phyloP scores from a whole-genome alignment of 441 rosid species.

The Euphorbia schlechtendalii region DNA sequence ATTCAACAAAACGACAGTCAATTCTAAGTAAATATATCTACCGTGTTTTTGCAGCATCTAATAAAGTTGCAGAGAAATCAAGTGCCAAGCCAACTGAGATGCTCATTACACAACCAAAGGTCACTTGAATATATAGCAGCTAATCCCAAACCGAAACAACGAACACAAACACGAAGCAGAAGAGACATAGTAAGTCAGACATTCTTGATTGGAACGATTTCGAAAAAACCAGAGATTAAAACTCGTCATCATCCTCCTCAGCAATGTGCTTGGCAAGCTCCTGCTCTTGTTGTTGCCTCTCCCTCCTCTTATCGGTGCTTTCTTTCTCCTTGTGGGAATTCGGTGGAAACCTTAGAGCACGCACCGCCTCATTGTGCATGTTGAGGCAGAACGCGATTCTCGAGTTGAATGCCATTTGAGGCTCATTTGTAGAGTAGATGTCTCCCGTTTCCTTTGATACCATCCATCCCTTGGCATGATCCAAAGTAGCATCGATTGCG shows the following conservation, averaged over 20 bases:
- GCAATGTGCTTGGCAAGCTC: constrained; percentile 77
- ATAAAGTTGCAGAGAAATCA: constrained; percentile 9
- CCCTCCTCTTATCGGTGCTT: constrained; percentile 72
- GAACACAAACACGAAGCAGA: neutral
- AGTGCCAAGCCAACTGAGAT: neutral
- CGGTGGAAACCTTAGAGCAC: constrained; percentile 70
- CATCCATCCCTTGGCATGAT: constrained; percentile 61
- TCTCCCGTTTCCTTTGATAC: constrained; percentile 71
- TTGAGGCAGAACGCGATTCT: constrained; percentile 73
- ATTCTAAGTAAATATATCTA: neutral
- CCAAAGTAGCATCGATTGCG: constrained; percentile 69
- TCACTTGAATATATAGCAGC: constrained; percentile 6
- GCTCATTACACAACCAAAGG: neutral
- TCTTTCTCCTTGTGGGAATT: constrained; percentile 77
- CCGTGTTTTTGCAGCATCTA: neutral
- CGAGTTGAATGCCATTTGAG: constrained; percentile 63
- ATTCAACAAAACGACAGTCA: neutral
- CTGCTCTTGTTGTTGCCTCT: constrained; percentile 71
- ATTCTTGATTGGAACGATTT: too few relatives aligned
- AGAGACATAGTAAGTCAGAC: neutral
- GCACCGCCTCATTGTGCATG: constrained; percentile 73
- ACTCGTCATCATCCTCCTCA: constrained; percentile 77
- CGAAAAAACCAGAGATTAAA: constrained; percentile 21
- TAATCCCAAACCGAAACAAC: neutral
- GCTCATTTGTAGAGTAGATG: constrained; percentile 70